These are phyloP conservation scores for Penicillium bovifimosum DNA, from an alignment of 495 filamentous ascomycete species.

Conservation along the genomic window DNA sequence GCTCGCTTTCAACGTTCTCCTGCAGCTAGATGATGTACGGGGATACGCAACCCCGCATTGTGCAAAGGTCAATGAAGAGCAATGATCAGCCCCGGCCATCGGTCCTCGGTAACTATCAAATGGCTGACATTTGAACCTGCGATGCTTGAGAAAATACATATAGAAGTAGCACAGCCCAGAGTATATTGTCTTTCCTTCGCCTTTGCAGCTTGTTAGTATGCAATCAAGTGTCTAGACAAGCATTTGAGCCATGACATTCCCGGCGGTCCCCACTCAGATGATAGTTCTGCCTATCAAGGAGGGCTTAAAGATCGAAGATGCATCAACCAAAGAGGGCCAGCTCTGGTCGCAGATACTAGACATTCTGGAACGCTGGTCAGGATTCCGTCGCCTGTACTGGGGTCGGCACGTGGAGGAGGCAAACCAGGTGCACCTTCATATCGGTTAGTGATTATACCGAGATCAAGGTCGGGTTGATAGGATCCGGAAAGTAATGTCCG, in stretches of 20 bases:
- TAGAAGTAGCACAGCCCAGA: neutral
- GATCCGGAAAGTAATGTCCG: neutral
- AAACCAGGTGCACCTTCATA: slow-evolving; percentile 18
- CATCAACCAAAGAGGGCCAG: slow-evolving; percentile 14
- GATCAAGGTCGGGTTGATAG: neutral
- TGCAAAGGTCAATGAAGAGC: neutral
- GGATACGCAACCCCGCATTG: slow-evolving; percentile 26
- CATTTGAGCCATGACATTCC: slow-evolving; percentile 11
- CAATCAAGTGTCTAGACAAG: neutral
- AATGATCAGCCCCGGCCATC: slow-evolving; percentile 11
- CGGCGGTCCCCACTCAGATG: slow-evolving; percentile 27
- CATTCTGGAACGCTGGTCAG: slow-evolving; percentile 15
- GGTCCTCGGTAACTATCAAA: slow-evolving; percentile 8
- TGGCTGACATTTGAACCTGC: neutral
- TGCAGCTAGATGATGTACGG: neutral
- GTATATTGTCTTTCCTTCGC: neutral
- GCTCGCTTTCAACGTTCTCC: neutral
- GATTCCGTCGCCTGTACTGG: slow-evolving; percentile 18
- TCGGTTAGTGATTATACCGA: slow-evolving; percentile 13
- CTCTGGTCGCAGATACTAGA: slow-evolving; percentile 16
- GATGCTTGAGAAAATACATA: neutral
- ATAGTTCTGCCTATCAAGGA: slow-evolving; percentile 23
- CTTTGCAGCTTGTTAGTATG: neutral
- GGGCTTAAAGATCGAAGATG: slow-evolving; percentile 12
- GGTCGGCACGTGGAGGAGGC: slow-evolving; percentile 20